Conservation (phyloP, 202 grass and related monocot species). For the Digitaria exilis region DNA sequence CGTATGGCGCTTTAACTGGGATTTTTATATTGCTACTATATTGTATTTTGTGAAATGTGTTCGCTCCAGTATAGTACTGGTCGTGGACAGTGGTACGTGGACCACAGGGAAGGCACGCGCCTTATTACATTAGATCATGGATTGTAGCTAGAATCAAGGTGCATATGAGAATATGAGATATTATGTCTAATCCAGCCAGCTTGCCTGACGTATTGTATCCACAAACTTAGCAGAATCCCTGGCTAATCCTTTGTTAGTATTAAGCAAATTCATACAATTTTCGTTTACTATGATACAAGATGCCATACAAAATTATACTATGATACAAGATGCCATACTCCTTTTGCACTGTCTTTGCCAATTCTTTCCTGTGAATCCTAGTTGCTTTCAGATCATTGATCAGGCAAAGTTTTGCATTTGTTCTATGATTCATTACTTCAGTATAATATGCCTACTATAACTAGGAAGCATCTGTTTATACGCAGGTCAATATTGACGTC, state of each 20-base stretch:
- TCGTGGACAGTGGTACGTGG: not conserved
- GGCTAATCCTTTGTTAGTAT: not conserved
- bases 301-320: not conserved
- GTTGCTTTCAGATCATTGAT: not conserved
- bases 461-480: too few species aligned
- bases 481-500: not conserved
- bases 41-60: not conserved
- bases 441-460: too few species aligned
- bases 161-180: slow-evolving; percentile 24
- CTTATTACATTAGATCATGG: slow-evolving; percentile 19
- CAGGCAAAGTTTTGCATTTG: not conserved
- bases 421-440: not conserved
- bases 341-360: not conserved
- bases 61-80: not conserved
- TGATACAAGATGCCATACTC: not conserved
- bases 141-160: not conserved
- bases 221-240: slow-evolving; percentile 1
- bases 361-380: not conserved
- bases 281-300: not conserved
- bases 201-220: not conserved
- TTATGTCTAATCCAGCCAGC: slow-evolving; percentile 27
- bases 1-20: not conserved
- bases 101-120: slow-evolving; percentile 41
- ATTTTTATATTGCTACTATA: not conserved
- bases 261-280: slow-evolving; percentile 15